Evolutionary conservation across 169 alveolate species (phyloP).

Genomic region (Eimeria brunetti): DNA sequence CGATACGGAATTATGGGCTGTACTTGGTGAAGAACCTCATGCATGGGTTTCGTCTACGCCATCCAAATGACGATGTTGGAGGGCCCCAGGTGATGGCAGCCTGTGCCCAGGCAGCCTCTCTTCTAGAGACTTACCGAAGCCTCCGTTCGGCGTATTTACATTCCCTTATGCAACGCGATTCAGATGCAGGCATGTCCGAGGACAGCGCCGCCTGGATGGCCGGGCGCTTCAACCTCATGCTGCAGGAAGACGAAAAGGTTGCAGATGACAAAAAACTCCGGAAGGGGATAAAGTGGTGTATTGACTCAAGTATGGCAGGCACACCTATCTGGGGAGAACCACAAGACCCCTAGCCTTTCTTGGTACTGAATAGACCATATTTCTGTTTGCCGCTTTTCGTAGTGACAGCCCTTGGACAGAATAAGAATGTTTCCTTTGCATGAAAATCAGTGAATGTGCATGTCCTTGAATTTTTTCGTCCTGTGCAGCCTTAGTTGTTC

Average conservation of each 20-base stretch:
- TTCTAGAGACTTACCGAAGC: conserved; percentile 57
- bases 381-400: not conserved
- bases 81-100: conserved; percentile 53
- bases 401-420: not conserved
- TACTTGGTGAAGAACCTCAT: not conserved
- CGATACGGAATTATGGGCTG: conserved; percentile 18
- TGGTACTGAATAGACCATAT: not conserved
- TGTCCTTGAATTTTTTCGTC: not conserved
- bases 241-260: conserved; percentile 9
- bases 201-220: conserved; percentile 67
- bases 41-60: conserved; percentile 11
- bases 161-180: not conserved
- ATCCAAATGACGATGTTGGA: conserved; percentile 18
- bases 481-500: conserved; percentile 39
- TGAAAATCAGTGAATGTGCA: not conserved
- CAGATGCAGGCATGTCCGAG: conserved; percentile 39
- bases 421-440: not conserved
- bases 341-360: not conserved
- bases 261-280: not conserved
- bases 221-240: conserved; percentile 29
- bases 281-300: conserved; percentile 49
- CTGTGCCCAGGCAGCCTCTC: conserved; percentile 60
- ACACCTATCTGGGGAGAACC: not conserved
- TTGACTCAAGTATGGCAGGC: conserved; percentile 31
- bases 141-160: conserved; percentile 16